Evolutionary conservation across 495 filamentous ascomycete genomes (phyloP).

Genomic region (Daldinia bambusicola): DNA sequence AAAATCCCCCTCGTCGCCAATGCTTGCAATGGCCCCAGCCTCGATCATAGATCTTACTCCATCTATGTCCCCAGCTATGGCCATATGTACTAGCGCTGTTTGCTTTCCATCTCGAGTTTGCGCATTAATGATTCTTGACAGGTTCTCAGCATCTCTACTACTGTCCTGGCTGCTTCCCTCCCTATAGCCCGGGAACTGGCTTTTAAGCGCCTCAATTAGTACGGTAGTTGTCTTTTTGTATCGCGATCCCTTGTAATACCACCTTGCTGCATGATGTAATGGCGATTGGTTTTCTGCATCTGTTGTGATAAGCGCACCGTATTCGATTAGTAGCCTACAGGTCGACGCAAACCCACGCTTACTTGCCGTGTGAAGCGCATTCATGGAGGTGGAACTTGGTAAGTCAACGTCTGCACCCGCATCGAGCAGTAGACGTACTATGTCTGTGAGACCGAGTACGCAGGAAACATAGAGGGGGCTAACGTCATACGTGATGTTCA

Average conservation of each 20-base stretch:
- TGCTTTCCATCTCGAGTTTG: not conserved
- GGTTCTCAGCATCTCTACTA: not conserved
- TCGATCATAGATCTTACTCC: conserved; percentile 10
- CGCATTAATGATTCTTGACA: conserved; percentile 3
- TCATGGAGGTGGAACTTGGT: not conserved
- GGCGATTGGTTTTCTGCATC: not conserved
- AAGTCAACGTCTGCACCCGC: conserved; percentile 19
- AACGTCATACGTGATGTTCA: too few relatives aligned
- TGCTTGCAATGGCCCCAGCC: not conserved
- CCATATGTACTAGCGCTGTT: conserved; percentile 12
- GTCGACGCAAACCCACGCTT: conserved; percentile 7
- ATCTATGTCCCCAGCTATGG: conserved; percentile 7
- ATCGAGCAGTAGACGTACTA: conserved; percentile 32
- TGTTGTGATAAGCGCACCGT: conserved; percentile 5
- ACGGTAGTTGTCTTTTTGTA: not conserved
- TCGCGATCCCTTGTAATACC: conserved; percentile 1
- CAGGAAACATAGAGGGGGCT: conserved; percentile 40
- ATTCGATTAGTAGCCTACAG: conserved; percentile 4
- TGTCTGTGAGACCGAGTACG: conserved; percentile 23
- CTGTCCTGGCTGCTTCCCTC: conserved; percentile 8
- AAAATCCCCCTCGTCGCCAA: not conserved
- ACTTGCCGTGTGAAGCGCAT: conserved; percentile 16
- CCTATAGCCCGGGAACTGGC: conserved; percentile 4
- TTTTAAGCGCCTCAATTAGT: conserved; percentile 11
- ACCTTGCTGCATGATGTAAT: conserved; percentile 14